These are phyloP conservation scores for Taiozyma sp. DNA, from an alignment of 1,139 yeast species.

Conservation along the genomic window DNA sequence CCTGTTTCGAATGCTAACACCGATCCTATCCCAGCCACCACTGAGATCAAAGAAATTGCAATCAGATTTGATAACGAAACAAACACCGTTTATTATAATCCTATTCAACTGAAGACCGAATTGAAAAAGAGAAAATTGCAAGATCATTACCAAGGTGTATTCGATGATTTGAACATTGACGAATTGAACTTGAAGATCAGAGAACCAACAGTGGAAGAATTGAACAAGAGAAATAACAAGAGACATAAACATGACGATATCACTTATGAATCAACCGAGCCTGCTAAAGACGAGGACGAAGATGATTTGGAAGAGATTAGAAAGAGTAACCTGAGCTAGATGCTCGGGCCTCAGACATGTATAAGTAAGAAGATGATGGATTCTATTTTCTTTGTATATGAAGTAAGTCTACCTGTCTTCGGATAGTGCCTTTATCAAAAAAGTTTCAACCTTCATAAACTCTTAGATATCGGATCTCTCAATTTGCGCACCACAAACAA, in stretches of 20 bases:
- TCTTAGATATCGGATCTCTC: background rate
- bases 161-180: constrained; percentile 46
- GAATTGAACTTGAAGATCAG: constrained; percentile 56
- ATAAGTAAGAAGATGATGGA: background rate
- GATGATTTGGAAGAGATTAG: constrained; percentile 7
- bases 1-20: constrained; percentile 7
- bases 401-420: background rate
- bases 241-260: constrained; percentile 76
- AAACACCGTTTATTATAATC: constrained; percentile 66
- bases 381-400: background rate
- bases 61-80: constrained; percentile 47
- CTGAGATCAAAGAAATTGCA: constrained; percentile 50
- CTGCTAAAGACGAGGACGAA: constrained; percentile 25
- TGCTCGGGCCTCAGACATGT: background rate
- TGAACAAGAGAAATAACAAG: constrained; percentile 57
- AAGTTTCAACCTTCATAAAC: background rate
- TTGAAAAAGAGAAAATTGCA: constrained; percentile 78
- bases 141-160: constrained; percentile 42
- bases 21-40: constrained; percentile 26
- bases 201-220: constrained; percentile 69
- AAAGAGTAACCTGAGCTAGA: background rate
- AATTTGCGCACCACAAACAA: background rate
- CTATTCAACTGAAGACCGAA: constrained; percentile 72
- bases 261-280: constrained; percentile 41
- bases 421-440: background rate